Percentiles rank a stretch among this genome's conserved stretches.
These are phyloP conservation scores for Dimargaris cristalligena DNA, from an alignment of 192 early-diverging fungal species.

Conservation along the genomic window DNA sequence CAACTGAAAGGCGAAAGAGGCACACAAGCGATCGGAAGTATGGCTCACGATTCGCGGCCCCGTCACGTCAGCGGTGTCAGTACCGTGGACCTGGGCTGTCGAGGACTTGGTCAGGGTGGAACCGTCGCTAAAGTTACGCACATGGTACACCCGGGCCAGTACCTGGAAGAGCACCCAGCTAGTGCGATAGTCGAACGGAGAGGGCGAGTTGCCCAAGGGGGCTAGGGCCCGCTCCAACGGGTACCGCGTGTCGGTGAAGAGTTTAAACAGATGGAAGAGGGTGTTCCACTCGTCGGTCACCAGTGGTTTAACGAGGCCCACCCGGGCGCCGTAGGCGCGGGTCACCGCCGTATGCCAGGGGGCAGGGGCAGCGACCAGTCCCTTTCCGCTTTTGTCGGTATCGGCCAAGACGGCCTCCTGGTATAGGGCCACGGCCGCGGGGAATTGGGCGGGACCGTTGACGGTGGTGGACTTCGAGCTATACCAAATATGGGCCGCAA, in stretches of 20 bases:
- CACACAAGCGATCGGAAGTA: conserved; percentile 34
- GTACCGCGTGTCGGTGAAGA: conserved; percentile 30
- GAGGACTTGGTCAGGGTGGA: too few species aligned
- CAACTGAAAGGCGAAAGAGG: conserved; percentile 47
- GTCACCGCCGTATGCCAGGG: conserved; percentile 6
- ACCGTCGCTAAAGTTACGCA: conserved; percentile 31
- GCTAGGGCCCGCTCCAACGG: conserved; percentile 39
- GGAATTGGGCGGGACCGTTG: not conserved
- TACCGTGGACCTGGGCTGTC: conserved; percentile 13
- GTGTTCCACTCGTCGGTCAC: conserved; percentile 36
- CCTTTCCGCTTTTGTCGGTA: conserved; percentile 11
- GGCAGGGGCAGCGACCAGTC: conserved; percentile 15
- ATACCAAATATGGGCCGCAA: conserved; percentile 48
- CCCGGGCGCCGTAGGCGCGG: not conserved
- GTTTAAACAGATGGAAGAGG: conserved; percentile 55
- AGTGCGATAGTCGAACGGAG: conserved; percentile 46
- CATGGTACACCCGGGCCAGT: conserved; percentile 22
- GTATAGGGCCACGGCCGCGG: conserved; percentile 6
- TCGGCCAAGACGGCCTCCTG: conserved; percentile 17
- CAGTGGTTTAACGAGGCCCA: too few species aligned
- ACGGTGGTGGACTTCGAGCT: conserved; percentile 21
- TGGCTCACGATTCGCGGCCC: too few species aligned
- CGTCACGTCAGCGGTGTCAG: not conserved
- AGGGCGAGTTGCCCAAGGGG: conserved; percentile 35
- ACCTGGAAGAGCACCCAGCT: conserved; percentile 47